Evolutionary conservation across 2,329 filamentous ascomycete species (phyloP).

Genomic region (Penicillium sp.): DNA sequence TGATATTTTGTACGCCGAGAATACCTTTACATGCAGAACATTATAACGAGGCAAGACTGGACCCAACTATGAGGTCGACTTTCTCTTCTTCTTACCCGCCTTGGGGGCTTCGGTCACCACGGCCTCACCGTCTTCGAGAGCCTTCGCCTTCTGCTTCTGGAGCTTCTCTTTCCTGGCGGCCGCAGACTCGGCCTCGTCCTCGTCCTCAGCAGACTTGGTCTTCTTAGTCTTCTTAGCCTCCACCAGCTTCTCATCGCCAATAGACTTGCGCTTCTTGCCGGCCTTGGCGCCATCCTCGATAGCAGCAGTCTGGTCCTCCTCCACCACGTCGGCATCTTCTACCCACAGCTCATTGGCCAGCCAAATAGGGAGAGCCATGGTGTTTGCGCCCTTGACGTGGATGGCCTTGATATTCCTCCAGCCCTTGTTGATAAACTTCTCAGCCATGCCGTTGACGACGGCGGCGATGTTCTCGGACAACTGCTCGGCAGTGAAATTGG

Average conservation of each 20-base stretch:
- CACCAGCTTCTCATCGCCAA: slow-evolving; percentile 36
- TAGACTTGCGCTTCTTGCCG: slow-evolving; percentile 61
- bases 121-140: slow-evolving; percentile 47
- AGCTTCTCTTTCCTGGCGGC: slow-evolving; percentile 53
- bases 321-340: slow-evolving; percentile 73
- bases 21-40: slow-evolving; percentile 40
- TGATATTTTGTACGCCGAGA: slow-evolving; percentile 39
- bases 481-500: slow-evolving; percentile 73
- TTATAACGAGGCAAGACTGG: slow-evolving; percentile 31
- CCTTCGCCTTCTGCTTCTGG: slow-evolving; percentile 54
- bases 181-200: slow-evolving; percentile 41
- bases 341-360: slow-evolving; percentile 89
- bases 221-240: slow-evolving; percentile 48
- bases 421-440: slow-evolving; percentile 80
- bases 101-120: slow-evolving; percentile 29
- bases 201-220: slow-evolving; percentile 41
- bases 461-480: slow-evolving; percentile 79
- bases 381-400: slow-evolving; percentile 89
- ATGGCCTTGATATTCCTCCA: slow-evolving; percentile 85
- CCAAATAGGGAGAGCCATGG: slow-evolving; percentile 91
- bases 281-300: slow-evolving; percentile 41
- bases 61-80: slow-evolving; percentile 42
- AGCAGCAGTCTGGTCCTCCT: slow-evolving; percentile 44
- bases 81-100: slow-evolving; percentile 45
- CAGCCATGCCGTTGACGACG: slow-evolving; percentile 69